Conservation (phyloP, 1,139 yeast genomes). For the Saccharomyces hybrid region DNA sequence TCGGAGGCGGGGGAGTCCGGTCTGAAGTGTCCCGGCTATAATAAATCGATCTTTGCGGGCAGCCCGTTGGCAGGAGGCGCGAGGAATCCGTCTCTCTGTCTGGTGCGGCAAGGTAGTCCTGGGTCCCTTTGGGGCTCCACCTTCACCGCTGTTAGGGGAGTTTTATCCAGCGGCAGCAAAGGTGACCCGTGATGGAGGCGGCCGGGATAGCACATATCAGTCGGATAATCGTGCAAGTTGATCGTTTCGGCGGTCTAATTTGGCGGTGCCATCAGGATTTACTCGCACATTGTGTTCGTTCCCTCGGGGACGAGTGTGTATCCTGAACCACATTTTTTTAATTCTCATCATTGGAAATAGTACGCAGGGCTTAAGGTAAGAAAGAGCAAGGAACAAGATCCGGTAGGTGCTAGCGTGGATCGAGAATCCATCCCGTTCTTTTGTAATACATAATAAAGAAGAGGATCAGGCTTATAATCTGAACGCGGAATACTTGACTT, state of each 20-base stretch:
- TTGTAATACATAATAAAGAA: too few relatives aligned
- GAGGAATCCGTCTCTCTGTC: slow-evolving; percentile 31
- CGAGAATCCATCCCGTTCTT: not conserved
- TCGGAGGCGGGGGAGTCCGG: slow-evolving; percentile 9
- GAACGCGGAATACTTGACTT: too few relatives aligned
- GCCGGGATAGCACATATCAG: slow-evolving; percentile 34
- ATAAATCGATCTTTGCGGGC: slow-evolving; percentile 36
- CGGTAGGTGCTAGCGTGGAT: too few relatives aligned
- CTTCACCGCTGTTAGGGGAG: slow-evolving; percentile 38
- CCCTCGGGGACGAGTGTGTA: not conserved
- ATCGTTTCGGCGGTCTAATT: not conserved
- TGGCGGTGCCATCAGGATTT: slow-evolving; percentile 1
- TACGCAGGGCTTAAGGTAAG: too few relatives aligned
- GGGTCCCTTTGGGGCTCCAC: slow-evolving; percentile 22
- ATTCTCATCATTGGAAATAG: too few relatives aligned
- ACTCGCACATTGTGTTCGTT: not conserved
- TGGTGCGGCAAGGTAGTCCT: slow-evolving; percentile 26
- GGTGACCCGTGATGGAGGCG: slow-evolving; percentile 39
- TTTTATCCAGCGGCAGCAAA: slow-evolving; percentile 38
- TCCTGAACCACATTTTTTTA: not conserved
- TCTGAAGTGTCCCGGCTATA: slow-evolving; percentile 34
- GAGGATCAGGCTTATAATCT: too few relatives aligned
- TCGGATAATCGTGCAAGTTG: slow-evolving; percentile 15
- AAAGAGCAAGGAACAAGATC: too few relatives aligned
- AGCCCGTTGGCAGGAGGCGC: slow-evolving; percentile 17